Percentiles rank a stretch among this genome's conserved stretches.
Evolutionary conservation across 2,329 filamentous ascomycete species (phyloP).

Genomic region (Colletotrichum euphorbiae): DNA sequence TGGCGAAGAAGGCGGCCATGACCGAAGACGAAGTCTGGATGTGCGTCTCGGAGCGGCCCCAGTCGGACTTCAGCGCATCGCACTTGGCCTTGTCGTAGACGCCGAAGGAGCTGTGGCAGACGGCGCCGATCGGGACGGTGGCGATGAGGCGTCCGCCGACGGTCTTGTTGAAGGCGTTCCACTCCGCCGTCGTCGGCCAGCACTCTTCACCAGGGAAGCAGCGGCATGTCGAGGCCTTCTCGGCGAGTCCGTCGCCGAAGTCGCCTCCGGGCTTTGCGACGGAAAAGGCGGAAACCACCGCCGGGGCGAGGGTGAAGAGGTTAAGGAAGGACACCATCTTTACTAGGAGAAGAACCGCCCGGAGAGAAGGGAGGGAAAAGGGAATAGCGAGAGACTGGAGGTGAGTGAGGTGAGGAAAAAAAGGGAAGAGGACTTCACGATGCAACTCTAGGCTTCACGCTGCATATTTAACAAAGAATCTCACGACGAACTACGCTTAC

Average conservation of each 20-base stretch:
- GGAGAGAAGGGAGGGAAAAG: background rate
- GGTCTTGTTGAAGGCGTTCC: constrained; percentile 62
- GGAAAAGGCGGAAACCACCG: constrained; percentile 26
- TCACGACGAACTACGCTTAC: constrained; percentile 2
- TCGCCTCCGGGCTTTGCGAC: constrained; percentile 16
- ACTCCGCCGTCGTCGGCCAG: constrained; percentile 62
- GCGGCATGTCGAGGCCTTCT: constrained; percentile 49
- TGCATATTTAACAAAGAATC: constrained; percentile 19
- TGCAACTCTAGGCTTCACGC: background rate
- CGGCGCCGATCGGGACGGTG: constrained; percentile 61
- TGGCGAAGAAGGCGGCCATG: constrained; percentile 54
- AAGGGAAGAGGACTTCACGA: background rate
- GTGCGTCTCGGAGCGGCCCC: constrained; percentile 59
- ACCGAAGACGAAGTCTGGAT: constrained; percentile 52
- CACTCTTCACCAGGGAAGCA: constrained; percentile 63
- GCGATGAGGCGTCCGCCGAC: constrained; percentile 62
- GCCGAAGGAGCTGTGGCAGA: constrained; percentile 65
- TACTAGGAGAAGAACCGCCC: background rate
- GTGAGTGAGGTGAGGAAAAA: constrained; percentile 25
- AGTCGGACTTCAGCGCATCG: constrained; percentile 53
- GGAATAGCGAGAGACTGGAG: background rate
- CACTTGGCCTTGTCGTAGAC: constrained; percentile 61
- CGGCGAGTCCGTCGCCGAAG: background rate
- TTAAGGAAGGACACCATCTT: constrained; percentile 36
- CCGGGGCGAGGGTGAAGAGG: constrained; percentile 30